These are phyloP conservation scores for Talaromyces sp. DNA, from an alignment of 2,329 filamentous ascomycete species.

Conservation along the genomic window DNA sequence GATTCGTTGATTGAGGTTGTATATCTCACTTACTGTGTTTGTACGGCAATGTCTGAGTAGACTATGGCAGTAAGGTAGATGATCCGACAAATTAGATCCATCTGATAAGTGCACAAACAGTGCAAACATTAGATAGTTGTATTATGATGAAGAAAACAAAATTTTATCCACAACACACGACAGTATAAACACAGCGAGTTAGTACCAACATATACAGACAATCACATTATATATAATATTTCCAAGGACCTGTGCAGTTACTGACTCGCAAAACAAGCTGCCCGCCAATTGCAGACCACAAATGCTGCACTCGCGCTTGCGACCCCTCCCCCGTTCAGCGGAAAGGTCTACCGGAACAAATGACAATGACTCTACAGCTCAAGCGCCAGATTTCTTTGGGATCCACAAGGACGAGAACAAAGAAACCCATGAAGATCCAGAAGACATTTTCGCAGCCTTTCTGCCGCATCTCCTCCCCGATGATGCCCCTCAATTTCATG, in stretches of 20 bases:
- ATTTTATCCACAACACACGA: not conserved
- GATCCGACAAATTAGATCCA: not conserved
- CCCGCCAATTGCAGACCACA: not conserved
- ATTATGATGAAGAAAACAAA: not conserved
- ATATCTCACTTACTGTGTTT: not conserved
- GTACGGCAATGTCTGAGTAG: not conserved
- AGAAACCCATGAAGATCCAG: conserved; percentile 33
- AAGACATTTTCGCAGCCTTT: conserved; percentile 56
- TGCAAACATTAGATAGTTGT: conserved; percentile 15
- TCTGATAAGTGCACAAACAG: conserved; percentile 7
- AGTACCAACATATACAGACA: not conserved
- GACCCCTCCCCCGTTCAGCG: conserved; percentile 29
- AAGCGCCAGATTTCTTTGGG: conserved; percentile 13
- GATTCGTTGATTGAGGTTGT: not conserved
- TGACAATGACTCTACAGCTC: not conserved
- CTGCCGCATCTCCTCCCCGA: conserved; percentile 57
- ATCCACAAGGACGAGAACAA: conserved; percentile 25
- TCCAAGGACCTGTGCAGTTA: not conserved
- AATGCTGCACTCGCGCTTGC: conserved; percentile 35
- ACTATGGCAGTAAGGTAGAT: not conserved
- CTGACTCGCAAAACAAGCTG: not conserved
- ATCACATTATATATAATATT: not conserved
- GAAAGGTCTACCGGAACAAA: not conserved
- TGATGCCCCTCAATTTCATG: conserved; percentile 55
- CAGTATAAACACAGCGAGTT: not conserved